Conservation (phyloP, 179 eudicot species). For the Carnegiea gigantea region DNA sequence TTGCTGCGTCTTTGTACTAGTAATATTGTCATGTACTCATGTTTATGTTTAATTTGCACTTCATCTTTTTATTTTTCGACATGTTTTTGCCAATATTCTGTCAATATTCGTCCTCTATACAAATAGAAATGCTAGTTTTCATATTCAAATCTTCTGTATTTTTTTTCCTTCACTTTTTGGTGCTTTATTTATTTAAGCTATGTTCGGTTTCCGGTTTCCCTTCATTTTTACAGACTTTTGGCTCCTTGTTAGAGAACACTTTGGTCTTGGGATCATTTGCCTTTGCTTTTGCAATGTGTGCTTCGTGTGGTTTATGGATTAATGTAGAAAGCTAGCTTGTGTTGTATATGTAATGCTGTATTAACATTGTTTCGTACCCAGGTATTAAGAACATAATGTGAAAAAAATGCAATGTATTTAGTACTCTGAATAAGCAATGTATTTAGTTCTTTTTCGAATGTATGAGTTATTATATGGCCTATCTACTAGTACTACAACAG, state of each 20-base stretch:
- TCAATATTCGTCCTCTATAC: too few relatives aligned
- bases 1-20: too few relatives aligned
- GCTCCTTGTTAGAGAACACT: conserved; percentile 17
- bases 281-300: background rate
- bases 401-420: conserved; percentile 19
- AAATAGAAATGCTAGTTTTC: too few relatives aligned
- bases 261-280: conserved; percentile 10
- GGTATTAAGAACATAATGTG: conserved; percentile 8
- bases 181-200: conserved; percentile 13
- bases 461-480: too few relatives aligned
- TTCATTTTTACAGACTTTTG: conserved; percentile 18
- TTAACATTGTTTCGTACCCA: conserved; percentile 27
- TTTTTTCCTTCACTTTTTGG: conserved; percentile 5
- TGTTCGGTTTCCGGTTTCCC: conserved; percentile 10
- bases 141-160: conserved; percentile 30
- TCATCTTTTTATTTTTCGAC: too few relatives aligned
- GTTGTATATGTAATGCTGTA: conserved; percentile 25
- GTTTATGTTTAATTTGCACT: too few relatives aligned
- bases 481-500: too few relatives aligned
- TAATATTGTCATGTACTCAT: too few relatives aligned
- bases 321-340: conserved; percentile 23
- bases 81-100: too few relatives aligned
- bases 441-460: background rate
- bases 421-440: conserved; percentile 13
- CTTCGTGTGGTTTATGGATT: conserved; percentile 9